phyloP scores from a whole-genome alignment of 2,329 filamentous ascomycete species.

The Pseudogymnoascus sp. region DNA sequence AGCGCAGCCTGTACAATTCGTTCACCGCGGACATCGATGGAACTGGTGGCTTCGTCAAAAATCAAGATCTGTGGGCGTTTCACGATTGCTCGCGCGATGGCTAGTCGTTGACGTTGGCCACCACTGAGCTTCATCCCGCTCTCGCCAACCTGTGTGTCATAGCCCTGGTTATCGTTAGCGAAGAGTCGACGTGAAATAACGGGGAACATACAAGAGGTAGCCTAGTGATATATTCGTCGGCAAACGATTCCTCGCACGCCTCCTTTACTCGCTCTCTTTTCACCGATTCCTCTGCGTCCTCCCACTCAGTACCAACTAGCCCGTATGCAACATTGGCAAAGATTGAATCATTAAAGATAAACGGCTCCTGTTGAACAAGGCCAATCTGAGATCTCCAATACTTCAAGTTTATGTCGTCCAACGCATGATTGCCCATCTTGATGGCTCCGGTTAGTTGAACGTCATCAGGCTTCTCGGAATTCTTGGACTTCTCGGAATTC shows the following conservation, averaged over 20 bases:
- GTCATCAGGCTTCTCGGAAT: slow-evolving; percentile 23
- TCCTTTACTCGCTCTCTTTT: slow-evolving; percentile 53
- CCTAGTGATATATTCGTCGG: slow-evolving; percentile 58
- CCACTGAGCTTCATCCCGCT: slow-evolving; percentile 70
- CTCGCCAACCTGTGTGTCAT: slow-evolving; percentile 68
- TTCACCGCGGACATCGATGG: slow-evolving; percentile 47
- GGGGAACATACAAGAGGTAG: slow-evolving; percentile 43
- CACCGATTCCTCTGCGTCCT: slow-evolving; percentile 43
- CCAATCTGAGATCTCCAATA: slow-evolving; percentile 55
- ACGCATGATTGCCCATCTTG: slow-evolving; percentile 41
- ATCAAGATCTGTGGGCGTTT: slow-evolving; percentile 63
- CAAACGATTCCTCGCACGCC: slow-evolving; percentile 60
- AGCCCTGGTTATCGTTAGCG: slow-evolving; percentile 40
- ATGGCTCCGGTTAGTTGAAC: slow-evolving; percentile 46
- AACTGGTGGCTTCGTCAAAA: slow-evolving; percentile 69
- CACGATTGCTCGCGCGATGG: slow-evolving; percentile 67
- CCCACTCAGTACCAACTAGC: slow-evolving; percentile 43
- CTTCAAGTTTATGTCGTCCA: slow-evolving; percentile 53
- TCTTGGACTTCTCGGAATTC: slow-evolving; percentile 25
- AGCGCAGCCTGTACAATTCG: slow-evolving; percentile 46
- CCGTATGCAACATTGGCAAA: slow-evolving; percentile 55
- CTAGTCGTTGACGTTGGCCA: slow-evolving; percentile 78
- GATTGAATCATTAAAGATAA: slow-evolving; percentile 59
- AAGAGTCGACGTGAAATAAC: background rate
- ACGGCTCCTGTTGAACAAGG: slow-evolving; percentile 60